phyloP scores from a whole-genome alignment of 1,284 basidiomycete genomes.

The Tilletia horrida region DNA sequence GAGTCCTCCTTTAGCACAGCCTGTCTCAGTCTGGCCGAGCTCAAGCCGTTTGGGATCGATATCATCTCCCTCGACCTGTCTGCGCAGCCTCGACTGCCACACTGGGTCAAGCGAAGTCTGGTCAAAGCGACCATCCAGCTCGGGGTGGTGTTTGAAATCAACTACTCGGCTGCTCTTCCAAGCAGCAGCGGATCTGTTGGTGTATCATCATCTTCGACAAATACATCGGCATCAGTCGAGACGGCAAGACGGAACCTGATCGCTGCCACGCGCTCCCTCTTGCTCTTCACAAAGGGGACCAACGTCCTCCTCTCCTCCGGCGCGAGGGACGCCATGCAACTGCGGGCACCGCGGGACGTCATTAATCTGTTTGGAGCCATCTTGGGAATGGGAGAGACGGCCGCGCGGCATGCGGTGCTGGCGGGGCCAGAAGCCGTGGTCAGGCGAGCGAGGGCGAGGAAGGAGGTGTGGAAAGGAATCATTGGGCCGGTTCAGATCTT shows the following conservation, averaged over 20 bases:
- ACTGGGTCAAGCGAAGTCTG: constrained; percentile 75
- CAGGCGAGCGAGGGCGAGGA: constrained; percentile 17
- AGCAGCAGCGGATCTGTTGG: background rate
- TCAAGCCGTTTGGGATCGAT: constrained; percentile 73
- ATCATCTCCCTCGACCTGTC: constrained; percentile 76
- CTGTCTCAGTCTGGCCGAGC: constrained; percentile 74
- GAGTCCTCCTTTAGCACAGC: constrained; percentile 70
- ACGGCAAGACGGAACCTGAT: constrained; percentile 46
- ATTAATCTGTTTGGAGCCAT: constrained; percentile 39
- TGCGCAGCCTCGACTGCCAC: constrained; percentile 69
- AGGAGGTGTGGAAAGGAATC: constrained; percentile 14
- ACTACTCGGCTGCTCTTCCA: constrained; percentile 58
- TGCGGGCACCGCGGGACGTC: constrained; percentile 49
- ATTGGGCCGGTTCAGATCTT: background rate
- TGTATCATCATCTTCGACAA: background rate
- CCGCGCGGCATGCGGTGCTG: background rate
- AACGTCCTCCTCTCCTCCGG: constrained; percentile 48
- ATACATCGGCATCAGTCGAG: background rate
- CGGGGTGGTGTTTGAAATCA: constrained; percentile 77
- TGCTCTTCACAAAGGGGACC: constrained; percentile 50
- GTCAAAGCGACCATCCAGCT: constrained; percentile 75
- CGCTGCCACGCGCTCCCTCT: constrained; percentile 40
- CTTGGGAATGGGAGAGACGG: constrained; percentile 12
- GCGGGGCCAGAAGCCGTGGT: background rate
- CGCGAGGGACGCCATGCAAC: constrained; percentile 33